Conservation (phyloP, 2,329 filamentous ascomycete genomes). For the Epichloe brachyelytri region DNA sequence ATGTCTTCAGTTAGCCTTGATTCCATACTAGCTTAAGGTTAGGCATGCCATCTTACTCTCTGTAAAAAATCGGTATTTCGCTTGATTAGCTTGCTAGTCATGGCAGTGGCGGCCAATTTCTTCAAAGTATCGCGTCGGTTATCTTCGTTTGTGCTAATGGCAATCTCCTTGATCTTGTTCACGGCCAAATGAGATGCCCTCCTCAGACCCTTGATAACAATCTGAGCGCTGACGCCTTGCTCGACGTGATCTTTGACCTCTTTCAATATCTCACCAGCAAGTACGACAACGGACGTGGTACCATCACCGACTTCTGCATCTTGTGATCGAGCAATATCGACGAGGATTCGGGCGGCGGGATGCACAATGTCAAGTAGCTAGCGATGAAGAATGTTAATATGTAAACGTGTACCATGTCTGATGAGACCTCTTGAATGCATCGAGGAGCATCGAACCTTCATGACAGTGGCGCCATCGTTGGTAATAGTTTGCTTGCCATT, state of each 20-base stretch:
- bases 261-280: constrained; percentile 96
- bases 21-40: background rate
- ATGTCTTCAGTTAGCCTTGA: constrained; percentile 14
- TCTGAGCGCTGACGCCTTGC: constrained; percentile 92
- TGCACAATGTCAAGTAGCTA: constrained; percentile 97
- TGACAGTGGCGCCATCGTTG: constrained; percentile 96
- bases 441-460: constrained; percentile 56
- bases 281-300: constrained; percentile 91
- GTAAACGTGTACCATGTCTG: background rate
- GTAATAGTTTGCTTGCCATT: constrained; percentile 97
- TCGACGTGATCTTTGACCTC: constrained; percentile 94
- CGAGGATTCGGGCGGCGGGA: constrained; percentile 90
- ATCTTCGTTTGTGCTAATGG: constrained; percentile 68
- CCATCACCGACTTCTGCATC: constrained; percentile 98
- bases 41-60: constrained; percentile 52
- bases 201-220: constrained; percentile 91
- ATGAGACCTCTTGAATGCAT: background rate
- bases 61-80: constrained; percentile 94
- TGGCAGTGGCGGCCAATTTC: constrained; percentile 87
- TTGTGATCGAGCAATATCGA: constrained; percentile 96
- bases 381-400: background rate
- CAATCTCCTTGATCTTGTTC: constrained; percentile 98
- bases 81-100: constrained; percentile 99
- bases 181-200: constrained; percentile 81
- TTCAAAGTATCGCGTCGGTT: constrained; percentile 77